Percentiles rank a stretch among this genome's conserved stretches.
phyloP scores from a whole-genome alignment of 352 stramenopile genomes.

The Phytophthora ohioensis region DNA sequence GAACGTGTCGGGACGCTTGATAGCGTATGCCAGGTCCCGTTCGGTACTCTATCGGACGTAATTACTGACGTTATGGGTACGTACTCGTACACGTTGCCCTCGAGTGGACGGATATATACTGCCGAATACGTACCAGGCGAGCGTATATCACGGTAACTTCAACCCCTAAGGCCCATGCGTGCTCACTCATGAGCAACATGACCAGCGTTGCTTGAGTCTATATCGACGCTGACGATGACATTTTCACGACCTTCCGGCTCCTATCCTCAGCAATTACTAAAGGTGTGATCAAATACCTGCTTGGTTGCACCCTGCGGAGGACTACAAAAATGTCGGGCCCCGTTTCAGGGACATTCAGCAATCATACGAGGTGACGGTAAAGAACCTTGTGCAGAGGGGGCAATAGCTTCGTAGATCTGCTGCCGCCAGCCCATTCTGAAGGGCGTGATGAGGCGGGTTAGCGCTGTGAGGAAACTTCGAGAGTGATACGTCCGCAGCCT shows the following conservation, averaged over 20 bases:
- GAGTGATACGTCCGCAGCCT: too few relatives aligned
- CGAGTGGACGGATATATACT: slow-evolving; percentile 39
- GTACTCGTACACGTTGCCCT: slow-evolving; percentile 37
- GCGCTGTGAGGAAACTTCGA: too few relatives aligned
- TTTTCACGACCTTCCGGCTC: slow-evolving; percentile 20
- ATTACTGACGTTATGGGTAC: slow-evolving; percentile 5
- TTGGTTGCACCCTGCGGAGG: slow-evolving; percentile 30
- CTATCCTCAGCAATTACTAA: slow-evolving; percentile 31
- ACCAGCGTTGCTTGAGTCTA: slow-evolving; percentile 20
- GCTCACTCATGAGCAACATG: slow-evolving; percentile 14
- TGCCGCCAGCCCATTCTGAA: too few relatives aligned
- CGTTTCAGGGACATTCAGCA: slow-evolving; percentile 36
- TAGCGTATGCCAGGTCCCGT: slow-evolving; percentile 37
- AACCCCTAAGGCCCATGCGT: slow-evolving; percentile 30
- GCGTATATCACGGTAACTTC: slow-evolving; percentile 35
- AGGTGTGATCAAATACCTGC: slow-evolving; percentile 15
- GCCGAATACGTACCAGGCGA: slow-evolving; percentile 35
- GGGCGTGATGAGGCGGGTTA: too few relatives aligned
- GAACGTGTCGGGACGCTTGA: slow-evolving; percentile 37
- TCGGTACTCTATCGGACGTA: slow-evolving; percentile 9
- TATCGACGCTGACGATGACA: slow-evolving; percentile 23
- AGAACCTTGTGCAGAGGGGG: slow-evolving; percentile 9
- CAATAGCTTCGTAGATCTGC: too few relatives aligned
- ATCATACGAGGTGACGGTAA: slow-evolving; percentile 30
- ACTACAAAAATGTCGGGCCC: slow-evolving; percentile 32